A percentile compares a stretch with the other conserved stretches of the same genome.
Evolutionary conservation across 192 early-diverging fungal species (phyloP).

Genomic region (Dispira parvispora): DNA sequence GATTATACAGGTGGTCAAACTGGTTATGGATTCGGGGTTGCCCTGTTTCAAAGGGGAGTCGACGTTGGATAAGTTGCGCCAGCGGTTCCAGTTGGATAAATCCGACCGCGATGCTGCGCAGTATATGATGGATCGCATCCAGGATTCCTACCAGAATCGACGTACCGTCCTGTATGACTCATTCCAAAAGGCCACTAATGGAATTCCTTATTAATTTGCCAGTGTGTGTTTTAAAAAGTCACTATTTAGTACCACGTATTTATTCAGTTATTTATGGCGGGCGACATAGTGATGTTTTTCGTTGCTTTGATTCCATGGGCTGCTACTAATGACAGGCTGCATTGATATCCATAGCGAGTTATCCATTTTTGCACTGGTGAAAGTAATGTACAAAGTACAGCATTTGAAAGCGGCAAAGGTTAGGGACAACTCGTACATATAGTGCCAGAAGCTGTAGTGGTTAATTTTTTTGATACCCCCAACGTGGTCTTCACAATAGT

Average conservation of each 20-base stretch:
- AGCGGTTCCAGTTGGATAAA: conserved; percentile 78
- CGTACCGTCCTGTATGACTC: conserved; percentile 67
- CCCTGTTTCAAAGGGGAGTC: conserved; percentile 93
- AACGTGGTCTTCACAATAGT: too few relatives aligned
- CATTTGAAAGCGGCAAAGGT: too few relatives aligned
- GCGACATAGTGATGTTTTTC: not conserved
- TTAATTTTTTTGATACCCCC: too few relatives aligned
- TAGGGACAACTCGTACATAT: too few relatives aligned
- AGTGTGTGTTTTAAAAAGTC: not conserved
- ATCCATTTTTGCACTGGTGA: not conserved
- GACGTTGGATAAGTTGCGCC: conserved; percentile 68
- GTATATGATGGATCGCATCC: conserved; percentile 83
- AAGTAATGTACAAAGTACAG: not conserved
- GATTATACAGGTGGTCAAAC: conserved; percentile 70
- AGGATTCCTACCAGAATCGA: conserved; percentile 83
- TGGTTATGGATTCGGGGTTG: conserved; percentile 92
- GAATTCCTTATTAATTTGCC: conserved; percentile 33
- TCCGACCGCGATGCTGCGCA: conserved; percentile 83
- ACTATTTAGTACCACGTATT: not conserved
- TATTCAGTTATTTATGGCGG: not conserved
- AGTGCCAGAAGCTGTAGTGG: too few relatives aligned
- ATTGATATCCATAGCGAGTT: not conserved
- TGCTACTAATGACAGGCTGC: not conserved
- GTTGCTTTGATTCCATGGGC: not conserved
- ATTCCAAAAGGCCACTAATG: conserved; percentile 72